Evolutionary conservation across 2,329 filamentous ascomycete genomes (phyloP).

Genomic region (Cercospora sesami): DNA sequence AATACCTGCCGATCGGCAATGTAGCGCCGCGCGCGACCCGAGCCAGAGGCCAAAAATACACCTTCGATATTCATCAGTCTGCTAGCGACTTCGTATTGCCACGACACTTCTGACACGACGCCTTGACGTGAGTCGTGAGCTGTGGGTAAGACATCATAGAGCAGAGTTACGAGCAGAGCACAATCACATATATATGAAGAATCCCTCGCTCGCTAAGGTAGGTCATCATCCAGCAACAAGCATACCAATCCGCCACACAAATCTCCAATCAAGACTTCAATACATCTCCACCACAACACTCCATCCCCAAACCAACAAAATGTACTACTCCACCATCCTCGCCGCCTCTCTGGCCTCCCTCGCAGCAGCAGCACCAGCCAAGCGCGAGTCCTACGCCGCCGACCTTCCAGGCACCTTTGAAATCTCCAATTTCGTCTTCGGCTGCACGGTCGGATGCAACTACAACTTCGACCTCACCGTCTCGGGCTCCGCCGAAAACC

Average conservation of each 20-base stretch:
- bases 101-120: background rate
- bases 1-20: background rate
- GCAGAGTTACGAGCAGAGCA: background rate
- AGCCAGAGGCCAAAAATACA: constrained; percentile 1
- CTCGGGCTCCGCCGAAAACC: constrained; percentile 19
- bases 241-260: background rate
- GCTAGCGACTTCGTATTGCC: constrained; percentile 4
- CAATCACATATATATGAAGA: background rate
- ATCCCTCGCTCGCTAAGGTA: background rate
- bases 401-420: constrained; percentile 22
- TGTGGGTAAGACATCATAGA: background rate
- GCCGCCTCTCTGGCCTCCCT: constrained; percentile 25
- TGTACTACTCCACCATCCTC: constrained; percentile 27
- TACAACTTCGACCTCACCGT: constrained; percentile 29
- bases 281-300: background rate
- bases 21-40: background rate
- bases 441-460: constrained; percentile 30
- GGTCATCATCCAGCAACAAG: constrained; percentile 1
- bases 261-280: background rate
- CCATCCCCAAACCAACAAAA: constrained; percentile 17
- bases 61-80: background rate
- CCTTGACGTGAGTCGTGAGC: background rate
- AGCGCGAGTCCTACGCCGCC: background rate
- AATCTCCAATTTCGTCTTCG: constrained; percentile 32
- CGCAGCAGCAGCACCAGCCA: constrained; percentile 21